These are phyloP conservation scores for Ascochyta clinopodiicola DNA, from an alignment of 2,329 filamentous ascomycete genomes.

Conservation along the genomic window DNA sequence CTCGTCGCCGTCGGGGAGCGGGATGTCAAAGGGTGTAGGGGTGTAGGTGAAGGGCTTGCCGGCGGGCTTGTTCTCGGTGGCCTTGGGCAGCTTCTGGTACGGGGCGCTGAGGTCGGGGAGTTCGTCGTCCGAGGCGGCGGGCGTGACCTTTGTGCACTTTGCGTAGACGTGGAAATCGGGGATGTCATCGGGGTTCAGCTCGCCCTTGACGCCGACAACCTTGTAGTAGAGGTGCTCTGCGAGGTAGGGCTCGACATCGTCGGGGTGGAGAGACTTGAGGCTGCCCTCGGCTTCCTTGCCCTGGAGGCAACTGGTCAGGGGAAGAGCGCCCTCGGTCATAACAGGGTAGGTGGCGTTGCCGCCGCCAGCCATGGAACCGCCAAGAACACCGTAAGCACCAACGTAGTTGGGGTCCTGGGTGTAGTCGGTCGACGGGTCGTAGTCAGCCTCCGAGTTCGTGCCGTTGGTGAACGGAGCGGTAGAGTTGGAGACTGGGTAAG, in stretches of 20 bases:
- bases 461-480: conserved; percentile 28
- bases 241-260: conserved; percentile 45
- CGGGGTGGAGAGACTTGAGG: conserved; percentile 40
- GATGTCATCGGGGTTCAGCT: conserved; percentile 36
- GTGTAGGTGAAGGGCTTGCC: conserved; percentile 40
- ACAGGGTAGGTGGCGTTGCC: conserved; percentile 34
- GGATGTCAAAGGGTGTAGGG: conserved; percentile 28
- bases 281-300: conserved; percentile 40
- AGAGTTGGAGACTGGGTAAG: conserved; percentile 28
- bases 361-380: conserved; percentile 32
- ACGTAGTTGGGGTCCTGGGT: conserved; percentile 42
- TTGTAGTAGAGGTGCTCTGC: conserved; percentile 45
- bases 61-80: conserved; percentile 37
- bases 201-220: conserved; percentile 40
- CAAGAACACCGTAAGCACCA: conserved; percentile 43
- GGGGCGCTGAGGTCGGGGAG: conserved; percentile 40
- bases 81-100: conserved; percentile 35
- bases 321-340: conserved; percentile 42
- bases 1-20: conserved; percentile 21
- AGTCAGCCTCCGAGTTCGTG: conserved; percentile 29
- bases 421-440: conserved; percentile 36
- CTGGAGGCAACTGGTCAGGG: conserved; percentile 45
- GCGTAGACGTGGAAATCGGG: conserved; percentile 45
- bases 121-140: conserved; percentile 31
- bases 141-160: conserved; percentile 38